Base-by-base conservation (phyloP, 805 yeast species). In the Saturnispora sanitii region DNA sequence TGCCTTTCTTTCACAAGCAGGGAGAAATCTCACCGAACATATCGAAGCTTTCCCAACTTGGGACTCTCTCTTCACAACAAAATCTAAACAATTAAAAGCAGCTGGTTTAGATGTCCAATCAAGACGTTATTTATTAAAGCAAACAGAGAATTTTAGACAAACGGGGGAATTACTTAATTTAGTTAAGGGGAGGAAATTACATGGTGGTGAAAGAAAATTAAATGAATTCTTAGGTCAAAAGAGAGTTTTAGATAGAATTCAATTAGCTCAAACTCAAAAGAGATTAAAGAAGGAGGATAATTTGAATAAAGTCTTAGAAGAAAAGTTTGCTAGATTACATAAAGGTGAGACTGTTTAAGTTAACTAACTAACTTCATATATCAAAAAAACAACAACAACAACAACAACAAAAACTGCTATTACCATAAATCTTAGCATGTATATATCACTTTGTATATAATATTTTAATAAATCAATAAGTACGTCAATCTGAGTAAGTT, bases 181-280 rank as follows among this genome's bases (percentile, higher is more conserved):
- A 13, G 21, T 21, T 9, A 53, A 64, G 43, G 82, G 77, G 53
- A 67, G 75, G 48, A 73, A 72, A 50, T 60, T 66, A 46, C 67
- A 77, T 62, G 96, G 96, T 20, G 95, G 96, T 54, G 96, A 87
- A 62, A 75, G 95, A 58, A 81, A 77, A 53, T 73, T 80, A 45
- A 75, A 71, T 52, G 81, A 79, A 54, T 71, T 70, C 49, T 63
- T 68, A 15, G 90, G 94, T 8, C 73, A 72, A 47, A 58, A 73
- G 61, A 61, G 71, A 40, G 70, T 77, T 41, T 75, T 74, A 49
- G 73, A 76, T 48, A 65, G 70, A 52, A 75, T 57, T 34, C 55
- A 52, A 25, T 40, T 52, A 16, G 60, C 65, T 15, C 60, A 62
- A 38, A 46, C 57, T 35, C 56, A 53, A 43, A 60, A 55, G 41